Evolutionary conservation across 768 basidiomycete genomes (phyloP), one percentile per base, ranked within the genome.

Genomic region (Glaciozyma antarctica): DNA sequence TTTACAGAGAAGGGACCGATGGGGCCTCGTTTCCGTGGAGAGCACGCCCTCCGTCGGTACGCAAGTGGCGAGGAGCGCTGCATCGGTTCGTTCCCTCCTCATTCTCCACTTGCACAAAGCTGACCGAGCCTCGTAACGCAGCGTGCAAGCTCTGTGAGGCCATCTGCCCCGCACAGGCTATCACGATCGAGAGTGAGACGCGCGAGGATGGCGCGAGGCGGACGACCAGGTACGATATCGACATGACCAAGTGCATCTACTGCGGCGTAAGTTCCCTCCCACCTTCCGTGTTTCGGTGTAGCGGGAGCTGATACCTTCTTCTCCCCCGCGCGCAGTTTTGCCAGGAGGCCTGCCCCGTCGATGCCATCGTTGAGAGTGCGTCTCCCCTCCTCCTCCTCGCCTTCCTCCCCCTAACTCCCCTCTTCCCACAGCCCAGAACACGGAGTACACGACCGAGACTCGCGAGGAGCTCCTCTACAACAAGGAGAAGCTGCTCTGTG

Each of bases 181-280:
- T 99, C 76, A 98, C 95, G 30, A 99, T 99, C 71, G 95, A 99
- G 79, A 94, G 91, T 66, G 95, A 99, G 78, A 85, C 92, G 62
- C 87, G 95, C 69, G 80, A 85, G 78, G 95, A 99, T 76, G 95
- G 95, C 52, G 93, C 90, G 61, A 84, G 95, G 75, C 84, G 90
- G 79, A 99, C 95, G 64, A 98, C 95, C 38, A 89, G 90, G 85
- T 99, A 98, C 73, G 95, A 98, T 79, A 92, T 98, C 73, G 95
- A 99, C 77, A 99, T 99, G 95, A 99, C 95, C 65, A 98, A 81
- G 82, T 98, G 95, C 79, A 99, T 99, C 75, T 99, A 99, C 81
- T 99, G 95, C 78, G 95, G 95, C 61, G 69, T 70, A n/a, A 44
- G 69, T 67, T 17, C 43, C 24, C 13, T 16, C 32, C 17, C n/a